Evolutionary conservation across 306 rosid genomes (phyloP), one percentile per base, ranked within the genome.

Genomic region (Cicer chorassanicum): DNA sequence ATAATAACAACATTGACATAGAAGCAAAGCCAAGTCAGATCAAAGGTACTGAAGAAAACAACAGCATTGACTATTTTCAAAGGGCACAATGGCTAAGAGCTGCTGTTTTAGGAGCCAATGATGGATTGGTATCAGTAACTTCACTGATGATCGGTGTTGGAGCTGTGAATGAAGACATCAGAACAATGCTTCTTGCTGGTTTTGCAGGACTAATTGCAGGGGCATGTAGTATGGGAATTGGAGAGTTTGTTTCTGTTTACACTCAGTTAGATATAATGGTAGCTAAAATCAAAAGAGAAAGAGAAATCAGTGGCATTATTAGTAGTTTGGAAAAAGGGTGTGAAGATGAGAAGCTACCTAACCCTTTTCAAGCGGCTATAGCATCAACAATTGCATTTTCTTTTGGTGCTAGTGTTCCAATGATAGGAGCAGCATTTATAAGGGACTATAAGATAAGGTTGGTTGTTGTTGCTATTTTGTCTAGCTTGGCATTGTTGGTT

Each of bases 71-170:
- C 60, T 80, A 82, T 84, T 84, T 80, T 50, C 81, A 77, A 68
- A 80, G 85, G 65, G 84, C 85, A 55, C 88, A 84, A 24, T 82
- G 87, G 90, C 87, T 90, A 53, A 68, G 86, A 1, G 89, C 84
- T 4, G 85, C 90, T 0, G 74, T 84, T 51, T 66, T 89, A 72
- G 92, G 92, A 45, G 92, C 89, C 61, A 88, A 82, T 16, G 90
- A 83, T 54, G 90, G 96, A 15, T 51, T 90, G 71, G 88, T 87
- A 40, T 63, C 87, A 0, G 88, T 86, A 6, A 70, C 92, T 24
- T 86, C 90, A 10, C 57, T 90, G 34, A 90, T 90, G 89, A 78
- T 88, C 63, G 89, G 89, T 3, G 84, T 88, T n/a, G 89, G 90
- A 48, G 89, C 88, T 14, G 85, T 86, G 7, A 79, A 80, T 24